Evolutionary conservation across 345 rosid species (phyloP), one percentile per base, ranked within the genome.

Genomic region (Mangifera indica): DNA sequence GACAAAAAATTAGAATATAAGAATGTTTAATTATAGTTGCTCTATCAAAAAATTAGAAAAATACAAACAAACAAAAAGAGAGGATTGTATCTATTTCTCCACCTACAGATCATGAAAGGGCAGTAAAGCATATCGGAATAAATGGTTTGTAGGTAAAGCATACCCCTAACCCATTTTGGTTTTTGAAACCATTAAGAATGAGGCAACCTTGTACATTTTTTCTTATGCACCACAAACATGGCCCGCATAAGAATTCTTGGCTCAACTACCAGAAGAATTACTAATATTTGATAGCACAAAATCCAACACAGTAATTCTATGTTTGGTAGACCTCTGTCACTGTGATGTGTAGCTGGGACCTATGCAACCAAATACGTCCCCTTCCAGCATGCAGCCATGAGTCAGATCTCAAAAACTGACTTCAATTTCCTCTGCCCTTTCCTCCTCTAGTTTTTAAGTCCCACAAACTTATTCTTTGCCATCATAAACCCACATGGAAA

Each of bases 401-500:
- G 55, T 59, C 46, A 44, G 7, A 70, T 12, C 54, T 7, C 29
- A 42, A 67, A 25, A 2, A 5, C 3, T 48, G 7, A 14, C 37
- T 54, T 17, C 58, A 7, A 58, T 15, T 61, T 14, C 52, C 34
- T 14, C 51, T 12, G 51, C 9, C 63, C 18, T 3, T 61, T 61
- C 55, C 51, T 71, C 24, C 58, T 20, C 32, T n/a, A 29, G 32
- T 26, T 14, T 40, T 1, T 1, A 15, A 69, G 7, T 40, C 65
- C 60, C 37, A 63, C 66, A 62, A 37, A 48, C 58, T 32, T 10
- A 26, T 45, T 69, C 56, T 68, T 75, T 84, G 15, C 76, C 71
- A 60, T 87, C 84, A 74, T 79, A 86, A 42, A 78, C 69, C 90
- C 89, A 93, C 2, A 72, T 67, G 10, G 85, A 83, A 48, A 86